These are phyloP conservation scores for Graphium sp. DNA, from an alignment of 2,329 filamentous ascomycete genomes.

Conservation along the genomic window DNA sequence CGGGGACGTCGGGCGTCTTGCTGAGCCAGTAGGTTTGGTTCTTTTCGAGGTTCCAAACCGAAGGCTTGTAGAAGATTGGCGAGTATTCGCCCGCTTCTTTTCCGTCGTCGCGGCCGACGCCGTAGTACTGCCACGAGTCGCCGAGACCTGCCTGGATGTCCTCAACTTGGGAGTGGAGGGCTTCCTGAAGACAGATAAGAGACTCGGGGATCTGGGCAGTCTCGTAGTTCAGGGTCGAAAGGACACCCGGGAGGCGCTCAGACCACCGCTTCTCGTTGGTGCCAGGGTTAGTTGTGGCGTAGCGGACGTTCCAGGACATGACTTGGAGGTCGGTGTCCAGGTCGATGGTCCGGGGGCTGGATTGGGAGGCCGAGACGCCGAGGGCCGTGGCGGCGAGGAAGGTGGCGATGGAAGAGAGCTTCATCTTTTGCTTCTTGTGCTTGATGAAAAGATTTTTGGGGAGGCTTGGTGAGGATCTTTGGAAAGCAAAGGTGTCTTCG, in stretches of 20 bases:
- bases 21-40: constrained; percentile 62
- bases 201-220: constrained; percentile 25
- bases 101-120: constrained; percentile 50
- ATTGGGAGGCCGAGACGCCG: constrained; percentile 1
- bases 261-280: constrained; percentile 42
- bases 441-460: too few species aligned
- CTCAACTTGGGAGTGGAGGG: constrained; percentile 40
- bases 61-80: constrained; percentile 56
- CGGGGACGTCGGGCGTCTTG: constrained; percentile 48
- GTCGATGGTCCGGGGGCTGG: constrained; percentile 8
- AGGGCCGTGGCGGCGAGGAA: too few species aligned
- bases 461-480: too few species aligned
- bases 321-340: constrained; percentile 37
- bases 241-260: constrained; percentile 34
- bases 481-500: too few species aligned
- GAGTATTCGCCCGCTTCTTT: constrained; percentile 56
- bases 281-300: constrained; percentile 34
- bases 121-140: constrained; percentile 40
- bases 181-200: constrained; percentile 55
- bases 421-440: constrained; percentile 3
- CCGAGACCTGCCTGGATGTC: constrained; percentile 41
- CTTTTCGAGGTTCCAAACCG: constrained; percentile 39
- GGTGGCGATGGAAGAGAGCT: constrained; percentile 3
- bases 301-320: constrained; percentile 53
- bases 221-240: constrained; percentile 38